Conservation (phyloP, 106 monocot genomes). For the Allium sativum region DNA sequence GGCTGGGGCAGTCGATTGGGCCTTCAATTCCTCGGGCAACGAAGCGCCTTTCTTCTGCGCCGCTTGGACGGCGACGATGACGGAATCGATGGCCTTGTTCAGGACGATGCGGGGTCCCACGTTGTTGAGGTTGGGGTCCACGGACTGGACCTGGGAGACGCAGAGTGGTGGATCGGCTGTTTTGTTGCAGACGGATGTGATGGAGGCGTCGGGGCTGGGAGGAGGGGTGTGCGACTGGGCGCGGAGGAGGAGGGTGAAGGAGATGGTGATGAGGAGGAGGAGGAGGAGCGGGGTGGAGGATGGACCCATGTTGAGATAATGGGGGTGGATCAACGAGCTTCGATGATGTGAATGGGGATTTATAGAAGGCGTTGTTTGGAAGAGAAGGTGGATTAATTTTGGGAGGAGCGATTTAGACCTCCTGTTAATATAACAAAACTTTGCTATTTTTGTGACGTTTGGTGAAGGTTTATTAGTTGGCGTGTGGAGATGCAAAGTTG, state of each 20-base stretch:
- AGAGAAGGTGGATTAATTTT: too few relatives aligned
- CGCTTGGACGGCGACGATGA: neutral
- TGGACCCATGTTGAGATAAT: neutral
- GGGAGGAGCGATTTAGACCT: too few relatives aligned
- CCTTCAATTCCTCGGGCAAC: neutral
- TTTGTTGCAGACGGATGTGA: neutral
- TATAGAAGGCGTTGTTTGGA: too few relatives aligned
- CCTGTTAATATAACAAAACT: too few relatives aligned
- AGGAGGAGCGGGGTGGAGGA: neutral
- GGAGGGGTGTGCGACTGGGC: neutral
- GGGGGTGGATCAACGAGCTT: too few relatives aligned
- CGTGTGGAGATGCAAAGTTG: too few relatives aligned
- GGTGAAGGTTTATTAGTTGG: too few relatives aligned
- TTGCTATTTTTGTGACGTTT: too few relatives aligned
- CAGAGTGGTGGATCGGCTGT: neutral
- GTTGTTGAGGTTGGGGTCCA: neutral
- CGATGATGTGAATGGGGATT: too few relatives aligned
- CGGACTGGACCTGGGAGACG: neutral
- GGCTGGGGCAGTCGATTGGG: neutral
- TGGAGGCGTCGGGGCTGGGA: neutral
- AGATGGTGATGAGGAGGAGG: neutral
- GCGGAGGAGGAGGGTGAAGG: neutral
- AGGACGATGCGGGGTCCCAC: neutral
- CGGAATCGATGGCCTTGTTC: neutral
- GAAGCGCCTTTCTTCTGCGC: neutral